Conservation (phyloP, 1,139 yeast species). For the Lodderomyces beijingensis region DNA sequence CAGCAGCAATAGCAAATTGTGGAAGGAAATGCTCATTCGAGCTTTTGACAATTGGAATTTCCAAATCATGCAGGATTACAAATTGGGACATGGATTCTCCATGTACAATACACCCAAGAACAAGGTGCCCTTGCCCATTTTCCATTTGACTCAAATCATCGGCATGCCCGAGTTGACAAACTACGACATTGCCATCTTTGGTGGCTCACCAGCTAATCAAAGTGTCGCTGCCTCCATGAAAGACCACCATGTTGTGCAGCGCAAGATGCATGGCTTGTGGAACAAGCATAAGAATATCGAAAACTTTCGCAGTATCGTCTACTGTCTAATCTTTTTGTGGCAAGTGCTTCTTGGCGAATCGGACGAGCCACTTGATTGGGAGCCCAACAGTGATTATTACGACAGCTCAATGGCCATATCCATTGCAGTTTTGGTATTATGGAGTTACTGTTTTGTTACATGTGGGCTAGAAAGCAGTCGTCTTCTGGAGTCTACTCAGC, state of each 20-base stretch:
- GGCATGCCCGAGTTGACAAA: constrained; percentile 62
- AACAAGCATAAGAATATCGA: constrained; percentile 27
- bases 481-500: constrained; percentile 18
- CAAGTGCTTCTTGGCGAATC: constrained; percentile 45
- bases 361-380: constrained; percentile 22
- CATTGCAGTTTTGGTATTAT: constrained; percentile 42
- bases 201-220: constrained; percentile 82
- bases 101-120: constrained; percentile 7
- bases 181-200: constrained; percentile 71
- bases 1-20: constrained; percentile 23
- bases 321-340: constrained; percentile 60
- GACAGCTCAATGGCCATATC: constrained; percentile 43
- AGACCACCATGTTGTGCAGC: constrained; percentile 51
- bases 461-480: constrained; percentile 37
- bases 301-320: constrained; percentile 48
- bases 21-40: constrained; percentile 61
- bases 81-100: constrained; percentile 2
- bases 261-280: constrained; percentile 51
- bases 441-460: constrained; percentile 43
- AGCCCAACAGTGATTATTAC: constrained; percentile 30
- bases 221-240: constrained; percentile 61
- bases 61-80: constrained; percentile 21
- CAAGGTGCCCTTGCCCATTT: constrained; percentile 42
- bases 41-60: constrained; percentile 60
- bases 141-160: constrained; percentile 70